Evolutionary conservation across 306 rosid genomes (phyloP).

Genomic region (Urtica urens): DNA sequence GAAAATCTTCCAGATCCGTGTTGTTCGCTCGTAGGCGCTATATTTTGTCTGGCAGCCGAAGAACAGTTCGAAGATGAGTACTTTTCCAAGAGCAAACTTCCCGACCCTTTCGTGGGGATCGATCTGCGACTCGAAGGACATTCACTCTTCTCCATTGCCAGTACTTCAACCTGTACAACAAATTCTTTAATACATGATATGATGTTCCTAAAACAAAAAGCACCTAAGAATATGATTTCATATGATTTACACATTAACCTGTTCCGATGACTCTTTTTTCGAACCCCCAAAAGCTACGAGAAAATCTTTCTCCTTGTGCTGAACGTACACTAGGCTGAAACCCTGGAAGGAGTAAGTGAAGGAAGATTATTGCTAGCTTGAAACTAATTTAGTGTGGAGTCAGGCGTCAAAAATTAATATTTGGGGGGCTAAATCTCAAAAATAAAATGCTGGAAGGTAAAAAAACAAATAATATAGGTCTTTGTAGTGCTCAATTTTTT

Average conservation of each 20-base stretch:
- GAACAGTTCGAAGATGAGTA: slow-evolving; percentile 39
- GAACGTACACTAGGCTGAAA: slow-evolving; percentile 74
- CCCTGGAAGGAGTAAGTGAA: slow-evolving; percentile 40
- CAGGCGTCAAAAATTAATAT: background rate
- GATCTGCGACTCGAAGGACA: slow-evolving; percentile 35
- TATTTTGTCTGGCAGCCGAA: slow-evolving; percentile 57
- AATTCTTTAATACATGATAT: background rate
- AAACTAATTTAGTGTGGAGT: too few relatives aligned
- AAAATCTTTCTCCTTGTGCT: slow-evolving; percentile 81
- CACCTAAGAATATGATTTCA: slow-evolving; percentile 5
- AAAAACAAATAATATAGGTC: background rate
- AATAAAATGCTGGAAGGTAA: background rate
- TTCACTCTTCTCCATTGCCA: slow-evolving; percentile 60
- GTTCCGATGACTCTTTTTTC: slow-evolving; percentile 82
- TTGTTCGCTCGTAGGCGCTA: slow-evolving; percentile 62
- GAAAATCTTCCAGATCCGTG: slow-evolving; percentile 90
- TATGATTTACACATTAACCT: slow-evolving; percentile 33
- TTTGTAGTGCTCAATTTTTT: background rate
- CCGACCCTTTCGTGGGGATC: slow-evolving; percentile 40
- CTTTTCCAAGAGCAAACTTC: slow-evolving; percentile 36
- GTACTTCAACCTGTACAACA: slow-evolving; percentile 56
- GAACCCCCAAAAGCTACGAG: slow-evolving; percentile 94
- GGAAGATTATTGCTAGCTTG: too few relatives aligned
- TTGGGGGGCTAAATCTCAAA: background rate
- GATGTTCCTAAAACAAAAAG: background rate